These are phyloP conservation scores for Inonotus hispidus DNA, from an alignment of 1,284 basidiomycete species.

Conservation along the genomic window DNA sequence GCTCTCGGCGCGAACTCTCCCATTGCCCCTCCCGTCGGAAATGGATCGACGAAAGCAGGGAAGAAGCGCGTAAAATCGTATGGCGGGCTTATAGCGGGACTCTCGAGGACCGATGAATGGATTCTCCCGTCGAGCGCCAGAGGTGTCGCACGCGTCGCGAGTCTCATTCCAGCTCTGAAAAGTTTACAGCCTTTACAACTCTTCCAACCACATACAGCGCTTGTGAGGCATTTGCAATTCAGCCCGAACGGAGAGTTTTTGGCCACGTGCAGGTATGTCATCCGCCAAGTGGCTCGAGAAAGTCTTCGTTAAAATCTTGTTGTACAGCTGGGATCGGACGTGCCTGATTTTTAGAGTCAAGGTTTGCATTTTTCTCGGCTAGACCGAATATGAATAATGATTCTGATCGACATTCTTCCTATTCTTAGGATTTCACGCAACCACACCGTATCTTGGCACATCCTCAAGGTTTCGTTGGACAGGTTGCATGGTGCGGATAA, in stretches of 20 bases:
- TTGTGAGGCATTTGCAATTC: constrained; percentile 67
- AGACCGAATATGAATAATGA: background rate
- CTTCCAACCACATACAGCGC: constrained; percentile 55
- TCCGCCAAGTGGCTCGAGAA: background rate
- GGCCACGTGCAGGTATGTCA: constrained; percentile 58
- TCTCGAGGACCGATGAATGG: constrained; percentile 23
- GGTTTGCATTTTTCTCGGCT: constrained; percentile 32
- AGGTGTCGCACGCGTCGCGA: constrained; percentile 46
- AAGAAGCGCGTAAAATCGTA: constrained; percentile 45
- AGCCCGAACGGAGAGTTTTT: constrained; percentile 65
- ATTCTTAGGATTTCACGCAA: constrained; percentile 16
- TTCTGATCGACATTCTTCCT: background rate
- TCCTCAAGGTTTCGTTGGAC: constrained; percentile 68
- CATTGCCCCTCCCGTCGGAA: background rate
- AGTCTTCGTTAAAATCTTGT: background rate
- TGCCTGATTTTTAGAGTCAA: constrained; percentile 68
- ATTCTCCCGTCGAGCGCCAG: constrained; percentile 39
- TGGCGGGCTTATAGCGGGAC: constrained; percentile 23
- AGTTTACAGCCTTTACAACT: constrained; percentile 54
- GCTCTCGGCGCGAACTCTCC: constrained; percentile 9
- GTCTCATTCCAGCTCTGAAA: constrained; percentile 53
- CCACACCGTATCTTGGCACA: constrained; percentile 64
- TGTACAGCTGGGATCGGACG: constrained; percentile 67
- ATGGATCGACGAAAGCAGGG: constrained; percentile 16
- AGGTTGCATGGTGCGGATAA: constrained; percentile 62